phyloP scores from a whole-genome alignment of 108 stramenopile genomes.

The Asterionellopsis glacialis region DNA sequence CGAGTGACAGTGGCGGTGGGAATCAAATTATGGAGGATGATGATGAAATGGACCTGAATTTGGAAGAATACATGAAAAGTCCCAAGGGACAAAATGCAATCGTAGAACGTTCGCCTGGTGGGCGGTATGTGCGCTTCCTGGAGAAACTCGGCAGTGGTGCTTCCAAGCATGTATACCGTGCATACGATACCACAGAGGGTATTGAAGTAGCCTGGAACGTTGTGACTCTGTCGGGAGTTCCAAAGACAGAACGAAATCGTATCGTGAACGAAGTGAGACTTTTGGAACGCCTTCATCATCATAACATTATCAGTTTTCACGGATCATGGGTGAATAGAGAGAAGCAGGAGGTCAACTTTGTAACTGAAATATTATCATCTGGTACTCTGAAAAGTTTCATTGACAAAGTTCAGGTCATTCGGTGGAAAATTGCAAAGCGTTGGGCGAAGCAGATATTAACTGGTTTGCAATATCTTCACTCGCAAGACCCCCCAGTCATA shows the following conservation, averaged over 20 bases:
- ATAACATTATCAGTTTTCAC: slow-evolving; percentile 95
- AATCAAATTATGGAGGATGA: no score
- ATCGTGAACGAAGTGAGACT: slow-evolving; percentile 96
- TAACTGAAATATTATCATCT: slow-evolving; percentile 94
- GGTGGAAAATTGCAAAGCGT: slow-evolving; percentile 95
- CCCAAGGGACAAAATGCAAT: slow-evolving; percentile 46
- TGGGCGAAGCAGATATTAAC: slow-evolving; percentile 95
- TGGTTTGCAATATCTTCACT: slow-evolving; percentile 94
- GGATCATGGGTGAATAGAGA: slow-evolving; percentile 97
- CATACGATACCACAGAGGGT: slow-evolving; percentile 96
- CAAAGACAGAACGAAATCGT: slow-evolving; percentile 80
- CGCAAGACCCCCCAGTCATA: slow-evolving; percentile 96
- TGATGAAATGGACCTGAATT: not conserved
- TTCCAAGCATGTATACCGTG: slow-evolving; percentile 94
- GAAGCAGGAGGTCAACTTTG: slow-evolving; percentile 87
- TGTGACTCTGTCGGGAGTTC: slow-evolving; percentile 85
- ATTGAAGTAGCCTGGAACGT: slow-evolving; percentile 99
- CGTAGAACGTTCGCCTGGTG: slow-evolving; percentile 84
- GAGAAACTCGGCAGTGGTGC: slow-evolving; percentile 94
- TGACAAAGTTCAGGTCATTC: slow-evolving; percentile 92
- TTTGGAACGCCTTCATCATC: slow-evolving; percentile 91
- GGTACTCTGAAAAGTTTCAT: slow-evolving; percentile 92
- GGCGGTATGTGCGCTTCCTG: slow-evolving; percentile 93
- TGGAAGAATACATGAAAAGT: slow-evolving; percentile 24
- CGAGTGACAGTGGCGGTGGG: no score